Conservation (phyloP, 108 stramenopile genomes). For the Mayamaea pseudoterrestris region DNA sequence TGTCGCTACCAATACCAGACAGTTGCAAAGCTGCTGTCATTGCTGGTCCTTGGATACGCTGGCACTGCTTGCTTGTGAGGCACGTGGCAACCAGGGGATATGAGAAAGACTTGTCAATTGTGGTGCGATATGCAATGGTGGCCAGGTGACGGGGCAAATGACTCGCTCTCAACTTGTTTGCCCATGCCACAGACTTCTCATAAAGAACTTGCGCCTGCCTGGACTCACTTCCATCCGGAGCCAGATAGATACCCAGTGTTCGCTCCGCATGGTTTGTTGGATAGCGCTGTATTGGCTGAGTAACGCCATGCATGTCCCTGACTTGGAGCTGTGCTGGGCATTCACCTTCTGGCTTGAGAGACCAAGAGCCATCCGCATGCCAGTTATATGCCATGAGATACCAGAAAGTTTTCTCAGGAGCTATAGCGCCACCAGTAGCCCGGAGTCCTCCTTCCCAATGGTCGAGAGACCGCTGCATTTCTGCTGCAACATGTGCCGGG, state of each 20-base stretch:
- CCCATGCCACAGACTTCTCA: slow-evolving; percentile 1
- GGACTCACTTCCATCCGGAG: neutral
- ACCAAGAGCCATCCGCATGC: neutral
- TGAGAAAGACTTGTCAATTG: neutral
- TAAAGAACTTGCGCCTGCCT: neutral
- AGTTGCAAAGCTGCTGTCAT: neutral
- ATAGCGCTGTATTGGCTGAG: neutral
- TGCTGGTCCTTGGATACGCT: neutral
- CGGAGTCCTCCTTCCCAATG: slow-evolving; percentile 5
- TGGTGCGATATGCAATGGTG: neutral
- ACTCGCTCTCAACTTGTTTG: neutral
- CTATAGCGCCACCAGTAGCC: slow-evolving; percentile 5
- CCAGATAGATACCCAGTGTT: neutral
- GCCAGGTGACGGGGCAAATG: neutral
- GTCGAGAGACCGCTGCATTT: slow-evolving; percentile 2
- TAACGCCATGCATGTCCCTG: neutral
- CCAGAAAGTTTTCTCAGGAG: slow-evolving; percentile 5
- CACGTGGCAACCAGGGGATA: neutral
- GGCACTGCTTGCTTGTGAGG: neutral
- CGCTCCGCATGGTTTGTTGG: neutral
- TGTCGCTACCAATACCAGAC: neutral
- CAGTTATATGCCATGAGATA: slow-evolving; percentile 9
- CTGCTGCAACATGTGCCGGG: neutral
- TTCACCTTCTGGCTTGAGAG: neutral
- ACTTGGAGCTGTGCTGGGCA: neutral